A percentile compares a stretch with the other conserved stretches of the same genome.
phyloP scores from a whole-genome alignment of 805 yeast genomes.

The Lachancea quebecensis region DNA sequence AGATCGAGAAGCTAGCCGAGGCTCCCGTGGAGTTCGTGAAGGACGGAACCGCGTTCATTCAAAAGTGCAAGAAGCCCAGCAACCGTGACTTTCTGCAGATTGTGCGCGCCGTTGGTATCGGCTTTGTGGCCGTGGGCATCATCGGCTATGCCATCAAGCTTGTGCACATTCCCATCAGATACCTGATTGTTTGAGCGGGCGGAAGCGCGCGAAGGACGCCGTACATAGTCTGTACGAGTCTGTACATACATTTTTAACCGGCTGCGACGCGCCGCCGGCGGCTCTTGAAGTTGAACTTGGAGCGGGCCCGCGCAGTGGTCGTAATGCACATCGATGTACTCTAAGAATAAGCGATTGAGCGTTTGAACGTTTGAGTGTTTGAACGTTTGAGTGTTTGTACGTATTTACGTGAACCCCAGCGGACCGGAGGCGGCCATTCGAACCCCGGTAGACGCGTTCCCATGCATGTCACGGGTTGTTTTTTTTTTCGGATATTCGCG shows the following conservation, averaged over 20 bases:
- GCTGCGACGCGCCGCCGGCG: background rate
- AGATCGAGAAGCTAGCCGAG: slow-evolving; percentile 64
- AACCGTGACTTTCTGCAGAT: slow-evolving; percentile 80
- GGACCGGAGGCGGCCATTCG: background rate
- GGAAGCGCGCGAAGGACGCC: background rate
- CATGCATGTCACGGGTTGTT: too few relatives aligned
- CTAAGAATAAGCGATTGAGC: background rate
- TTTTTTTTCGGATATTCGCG: too few relatives aligned
- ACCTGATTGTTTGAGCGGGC: slow-evolving; percentile 69
- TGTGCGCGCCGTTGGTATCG: slow-evolving; percentile 93
- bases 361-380: too few relatives aligned
- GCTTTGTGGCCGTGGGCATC: slow-evolving; percentile 95
- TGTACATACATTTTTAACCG: too few relatives aligned
- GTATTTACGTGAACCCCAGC: background rate
- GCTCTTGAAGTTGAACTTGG: slow-evolving; percentile 9
- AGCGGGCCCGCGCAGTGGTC: background rate
- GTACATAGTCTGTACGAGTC: too few relatives aligned
- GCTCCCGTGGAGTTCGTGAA: slow-evolving; percentile 85
- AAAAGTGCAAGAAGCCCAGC: slow-evolving; percentile 90
- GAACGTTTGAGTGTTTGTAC: too few relatives aligned
- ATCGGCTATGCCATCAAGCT: slow-evolving; percentile 94
- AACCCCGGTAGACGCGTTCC: slow-evolving; percentile 2
- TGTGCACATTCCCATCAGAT: slow-evolving; percentile 92
- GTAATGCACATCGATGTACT: background rate
- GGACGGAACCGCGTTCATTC: slow-evolving; percentile 84